These are phyloP conservation scores for Dianthus caryophyllus DNA, from an alignment of 148 eudicot species.

Conservation along the genomic window DNA sequence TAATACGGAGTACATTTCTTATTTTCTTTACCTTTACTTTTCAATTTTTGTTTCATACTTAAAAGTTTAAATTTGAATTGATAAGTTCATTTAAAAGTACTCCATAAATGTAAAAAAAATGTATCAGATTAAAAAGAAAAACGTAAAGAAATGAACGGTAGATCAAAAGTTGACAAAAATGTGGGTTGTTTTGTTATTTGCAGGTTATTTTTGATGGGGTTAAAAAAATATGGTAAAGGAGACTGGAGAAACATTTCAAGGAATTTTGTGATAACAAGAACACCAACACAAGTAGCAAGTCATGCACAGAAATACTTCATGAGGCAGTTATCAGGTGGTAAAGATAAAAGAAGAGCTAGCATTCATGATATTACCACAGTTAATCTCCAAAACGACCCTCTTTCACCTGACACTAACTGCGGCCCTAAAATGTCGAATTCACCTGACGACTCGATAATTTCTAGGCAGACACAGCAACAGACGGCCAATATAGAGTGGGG, in stretches of 20 bases:
- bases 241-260: slow-evolving; percentile 23
- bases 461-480: slow-evolving; percentile 31
- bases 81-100: too few relatives aligned
- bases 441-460: slow-evolving; percentile 35
- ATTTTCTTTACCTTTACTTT: too few relatives aligned
- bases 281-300: slow-evolving; percentile 28
- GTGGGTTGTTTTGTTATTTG: background rate
- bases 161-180: slow-evolving; percentile 22
- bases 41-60: too few relatives aligned
- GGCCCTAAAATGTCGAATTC: slow-evolving; percentile 34
- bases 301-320: slow-evolving; percentile 28
- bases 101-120: too few relatives aligned
- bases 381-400: slow-evolving; percentile 53
- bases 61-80: too few relatives aligned
- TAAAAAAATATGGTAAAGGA: slow-evolving; percentile 23
- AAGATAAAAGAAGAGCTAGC: slow-evolving; percentile 15
- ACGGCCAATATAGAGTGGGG: slow-evolving; percentile 60
- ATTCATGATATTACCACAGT: slow-evolving; percentile 58
- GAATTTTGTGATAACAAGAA: slow-evolving; percentile 21
- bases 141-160: too few relatives aligned
- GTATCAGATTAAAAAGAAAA: too few relatives aligned
- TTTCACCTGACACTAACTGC: slow-evolving; percentile 41
- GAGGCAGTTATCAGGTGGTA: slow-evolving; percentile 3
- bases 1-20: too few relatives aligned
- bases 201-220: slow-evolving; percentile 35